phyloP scores from a whole-genome alignment of 345 rosid genomes.

The Pseudoturritis turrita region DNA sequence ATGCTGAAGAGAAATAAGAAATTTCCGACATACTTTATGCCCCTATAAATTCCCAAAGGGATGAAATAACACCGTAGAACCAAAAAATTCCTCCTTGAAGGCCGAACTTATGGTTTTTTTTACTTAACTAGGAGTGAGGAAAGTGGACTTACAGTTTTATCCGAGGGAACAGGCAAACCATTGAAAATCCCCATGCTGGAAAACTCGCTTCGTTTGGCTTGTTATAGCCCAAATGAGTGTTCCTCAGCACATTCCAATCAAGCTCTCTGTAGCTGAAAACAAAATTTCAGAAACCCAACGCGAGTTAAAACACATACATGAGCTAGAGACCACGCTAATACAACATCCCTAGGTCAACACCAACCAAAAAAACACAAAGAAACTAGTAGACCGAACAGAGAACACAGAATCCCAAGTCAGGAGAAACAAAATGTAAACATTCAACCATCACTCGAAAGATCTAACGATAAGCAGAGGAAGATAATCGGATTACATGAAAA shows the following conservation, averaged over 20 bases:
- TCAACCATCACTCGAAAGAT: slow-evolving; percentile 25
- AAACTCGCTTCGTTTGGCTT: slow-evolving; percentile 27
- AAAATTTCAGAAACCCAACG: slow-evolving; percentile 5
- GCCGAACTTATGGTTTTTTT: not conserved
- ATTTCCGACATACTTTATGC: not conserved
- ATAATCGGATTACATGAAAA: slow-evolving; percentile 13
- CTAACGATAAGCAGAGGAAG: slow-evolving; percentile 3
- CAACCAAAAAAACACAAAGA: not conserved
- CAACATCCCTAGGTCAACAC: not conserved
- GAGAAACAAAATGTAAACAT: slow-evolving; percentile 5
- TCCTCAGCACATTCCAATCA: slow-evolving; percentile 28
- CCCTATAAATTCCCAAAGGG: not conserved
- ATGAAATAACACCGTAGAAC: not conserved
- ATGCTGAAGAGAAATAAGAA: not conserved
- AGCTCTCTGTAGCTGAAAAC: slow-evolving; percentile 11
- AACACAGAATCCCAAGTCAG: slow-evolving; percentile 9
- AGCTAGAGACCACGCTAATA: not conserved
- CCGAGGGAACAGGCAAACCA: slow-evolving; percentile 86
- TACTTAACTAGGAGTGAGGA: not conserved
- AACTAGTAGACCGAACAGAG: not conserved
- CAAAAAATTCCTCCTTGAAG: not conserved
- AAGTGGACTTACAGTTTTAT: slow-evolving; percentile 60
- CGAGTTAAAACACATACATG: slow-evolving; percentile 2
- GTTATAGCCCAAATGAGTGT: slow-evolving; percentile 3
- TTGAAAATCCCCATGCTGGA: slow-evolving; percentile 73